phyloP scores from a whole-genome alignment of 495 filamentous ascomycete species.

The Talaromyces wortmannii region DNA sequence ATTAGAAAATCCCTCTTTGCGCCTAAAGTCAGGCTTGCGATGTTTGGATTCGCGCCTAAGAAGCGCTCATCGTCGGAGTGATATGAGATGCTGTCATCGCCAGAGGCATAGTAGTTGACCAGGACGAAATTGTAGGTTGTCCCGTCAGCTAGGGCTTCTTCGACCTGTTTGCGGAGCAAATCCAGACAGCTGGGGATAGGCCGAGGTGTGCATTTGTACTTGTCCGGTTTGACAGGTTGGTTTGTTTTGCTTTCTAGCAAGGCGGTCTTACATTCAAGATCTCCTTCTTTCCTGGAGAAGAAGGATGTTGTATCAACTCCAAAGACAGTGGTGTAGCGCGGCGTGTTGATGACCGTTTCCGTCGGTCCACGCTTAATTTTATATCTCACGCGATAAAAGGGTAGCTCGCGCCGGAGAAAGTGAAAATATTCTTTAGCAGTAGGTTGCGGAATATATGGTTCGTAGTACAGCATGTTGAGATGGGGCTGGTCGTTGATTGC shows the following conservation, averaged over 20 bases:
- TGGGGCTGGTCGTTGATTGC: constrained; percentile 54
- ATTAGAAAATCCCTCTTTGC: constrained; percentile 60
- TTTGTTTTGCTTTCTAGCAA: constrained; percentile 41
- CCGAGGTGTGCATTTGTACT: constrained; percentile 53
- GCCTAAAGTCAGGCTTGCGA: constrained; percentile 64
- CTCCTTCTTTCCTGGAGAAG: constrained; percentile 19
- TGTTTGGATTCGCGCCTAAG: constrained; percentile 57
- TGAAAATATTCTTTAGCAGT: constrained; percentile 53
- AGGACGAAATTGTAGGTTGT: constrained; percentile 65
- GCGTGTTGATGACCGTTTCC: constrained; percentile 58
- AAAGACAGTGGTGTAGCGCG: constrained; percentile 66
- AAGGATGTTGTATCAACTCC: constrained; percentile 56
- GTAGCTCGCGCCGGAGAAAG: constrained; percentile 53
- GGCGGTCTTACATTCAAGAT: constrained; percentile 16
- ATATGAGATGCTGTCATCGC: constrained; percentile 64
- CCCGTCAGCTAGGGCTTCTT: constrained; percentile 43
- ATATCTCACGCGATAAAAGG: constrained; percentile 70
- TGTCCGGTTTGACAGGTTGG: constrained; percentile 25
- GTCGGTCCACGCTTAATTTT: constrained; percentile 51
- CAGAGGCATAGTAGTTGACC: constrained; percentile 70
- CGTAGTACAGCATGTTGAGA: constrained; percentile 61
- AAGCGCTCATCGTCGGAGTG: constrained; percentile 74
- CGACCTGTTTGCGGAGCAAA: constrained; percentile 44
- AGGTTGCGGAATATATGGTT: constrained; percentile 51
- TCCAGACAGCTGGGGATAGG: constrained; percentile 63